Evolutionary conservation across 495 filamentous ascomycete genomes (phyloP), one percentile per base, ranked within the genome.

Genomic region (Xylaria telfairii): DNA sequence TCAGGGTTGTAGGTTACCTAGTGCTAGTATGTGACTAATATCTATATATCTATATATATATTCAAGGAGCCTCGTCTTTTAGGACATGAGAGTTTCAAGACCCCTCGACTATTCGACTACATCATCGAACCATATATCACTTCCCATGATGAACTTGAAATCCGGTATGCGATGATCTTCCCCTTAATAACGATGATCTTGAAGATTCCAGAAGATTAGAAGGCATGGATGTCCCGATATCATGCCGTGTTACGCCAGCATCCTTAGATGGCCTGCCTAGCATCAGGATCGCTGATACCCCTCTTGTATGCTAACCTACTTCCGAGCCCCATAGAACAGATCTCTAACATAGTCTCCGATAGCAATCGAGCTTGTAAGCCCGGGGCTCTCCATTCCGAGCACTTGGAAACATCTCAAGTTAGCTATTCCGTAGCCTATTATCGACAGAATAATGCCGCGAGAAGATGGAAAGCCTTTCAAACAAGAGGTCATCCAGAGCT

Each of bases 361-460:
- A 13, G 94, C 94, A 83, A 99, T 84, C 67, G 85, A 90, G 78
- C 92, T 95, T 37, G 96, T 99, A 79, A 99, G 83, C 59, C 96
- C 96, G 0, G 96, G 96, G 82, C 93, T 97, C 82, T 99, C 96
- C 79, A 99, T 97, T 8, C 93, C 94, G 75, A 98, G 76, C 72
- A 98, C 78, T 70, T 28, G 19, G 44, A 10, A 41, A 39, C 49
- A 59, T 10, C 5, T 41, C 57, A 5, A 32, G 47, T 69, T 32
- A 69, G 67, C 56, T 30, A 28, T 28, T 28, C 37, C 3, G 15
- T 19, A 4, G 3, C 21, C 17, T 49, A 1, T 19, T n/a, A 8
- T 60, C 4, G 3, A 46, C n/a, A 9, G 21, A 34, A 7, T 34
- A 44, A 19, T 21, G 41, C 8, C 10, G 6, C 1, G 26, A n/a